Evolutionary conservation across 2,329 filamentous ascomycete species (phyloP).

Genomic region (Paramyrothecium sp.): DNA sequence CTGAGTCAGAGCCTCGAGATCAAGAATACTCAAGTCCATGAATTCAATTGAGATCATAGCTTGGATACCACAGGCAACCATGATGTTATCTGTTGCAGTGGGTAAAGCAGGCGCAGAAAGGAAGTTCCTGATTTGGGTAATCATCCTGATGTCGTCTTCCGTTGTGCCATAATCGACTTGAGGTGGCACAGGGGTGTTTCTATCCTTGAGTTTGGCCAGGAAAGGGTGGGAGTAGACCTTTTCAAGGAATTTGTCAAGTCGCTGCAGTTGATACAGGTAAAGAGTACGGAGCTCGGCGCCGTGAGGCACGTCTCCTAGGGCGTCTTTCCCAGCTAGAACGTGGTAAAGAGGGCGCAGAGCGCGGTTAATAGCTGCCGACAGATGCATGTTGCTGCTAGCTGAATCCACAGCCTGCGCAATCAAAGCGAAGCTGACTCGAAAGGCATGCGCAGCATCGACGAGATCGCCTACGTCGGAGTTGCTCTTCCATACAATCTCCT

Average conservation of each 20-base stretch:
- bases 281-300: background rate
- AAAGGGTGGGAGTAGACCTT: background rate
- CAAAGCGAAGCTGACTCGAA: background rate
- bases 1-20: conserved; percentile 24
- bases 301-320: too few species aligned
- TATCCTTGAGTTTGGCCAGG: conserved; percentile 23
- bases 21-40: conserved; percentile 23
- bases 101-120: conserved; percentile 22
- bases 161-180: conserved; percentile 18
- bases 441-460: background rate
- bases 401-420: background rate
- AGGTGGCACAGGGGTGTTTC: conserved; percentile 18
- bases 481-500: background rate
- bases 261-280: conserved; percentile 14
- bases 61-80: too few species aligned
- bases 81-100: conserved; percentile 10
- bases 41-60: conserved; percentile 16
- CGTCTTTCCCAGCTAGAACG: too few species aligned
- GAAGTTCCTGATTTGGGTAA: conserved; percentile 20
- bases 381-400: too few species aligned
- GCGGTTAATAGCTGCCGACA: too few species aligned
- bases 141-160: conserved; percentile 8
- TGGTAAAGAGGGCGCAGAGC: too few species aligned
- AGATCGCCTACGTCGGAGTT: background rate
- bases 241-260: conserved; percentile 10